A percentile compares a stretch with the other conserved stretches of the same genome.
Conservation (phyloP, 148 eudicot genomes). For the Suaeda aralocaspica region DNA sequence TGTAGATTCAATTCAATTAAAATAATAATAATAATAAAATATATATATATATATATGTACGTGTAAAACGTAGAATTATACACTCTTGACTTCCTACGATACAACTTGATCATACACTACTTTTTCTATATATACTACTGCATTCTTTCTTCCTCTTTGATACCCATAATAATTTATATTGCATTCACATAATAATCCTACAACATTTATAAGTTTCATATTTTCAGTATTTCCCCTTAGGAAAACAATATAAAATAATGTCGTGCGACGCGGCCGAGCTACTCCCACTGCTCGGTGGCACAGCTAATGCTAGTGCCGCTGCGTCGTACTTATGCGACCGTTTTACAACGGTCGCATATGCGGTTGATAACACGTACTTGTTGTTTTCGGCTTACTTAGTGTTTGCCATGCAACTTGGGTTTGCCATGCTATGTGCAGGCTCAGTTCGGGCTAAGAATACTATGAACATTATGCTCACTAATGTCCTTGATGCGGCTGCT, state of each 20-base stretch:
- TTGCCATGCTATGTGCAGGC: conserved; percentile 61
- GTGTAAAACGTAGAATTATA: background rate
- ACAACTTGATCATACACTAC: too few relatives aligned
- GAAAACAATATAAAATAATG: background rate
- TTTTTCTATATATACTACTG: background rate
- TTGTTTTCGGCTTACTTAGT: conserved; percentile 51
- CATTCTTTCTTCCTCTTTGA: background rate
- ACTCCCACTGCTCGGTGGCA: conserved; percentile 22
- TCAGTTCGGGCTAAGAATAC: conserved; percentile 55
- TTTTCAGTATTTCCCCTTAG: background rate
- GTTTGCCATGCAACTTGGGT: conserved; percentile 55
- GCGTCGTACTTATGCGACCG: conserved; percentile 38
- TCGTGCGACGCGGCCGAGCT: conserved; percentile 36
- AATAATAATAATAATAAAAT: too few relatives aligned
- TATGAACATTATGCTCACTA: conserved; percentile 60
- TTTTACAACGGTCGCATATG: conserved; percentile 36
- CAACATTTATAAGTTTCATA: background rate
- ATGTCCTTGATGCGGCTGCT: conserved; percentile 55
- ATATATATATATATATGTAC: too few relatives aligned
- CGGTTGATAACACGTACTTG: conserved; percentile 46
- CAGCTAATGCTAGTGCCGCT: conserved; percentile 35
- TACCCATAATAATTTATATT: background rate
- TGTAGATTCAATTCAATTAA: background rate
- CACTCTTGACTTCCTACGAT: background rate
- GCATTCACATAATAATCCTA: background rate